Evolutionary conservation across 768 basidiomycete species (phyloP).

Genomic region (Lactifluus volemus): DNA sequence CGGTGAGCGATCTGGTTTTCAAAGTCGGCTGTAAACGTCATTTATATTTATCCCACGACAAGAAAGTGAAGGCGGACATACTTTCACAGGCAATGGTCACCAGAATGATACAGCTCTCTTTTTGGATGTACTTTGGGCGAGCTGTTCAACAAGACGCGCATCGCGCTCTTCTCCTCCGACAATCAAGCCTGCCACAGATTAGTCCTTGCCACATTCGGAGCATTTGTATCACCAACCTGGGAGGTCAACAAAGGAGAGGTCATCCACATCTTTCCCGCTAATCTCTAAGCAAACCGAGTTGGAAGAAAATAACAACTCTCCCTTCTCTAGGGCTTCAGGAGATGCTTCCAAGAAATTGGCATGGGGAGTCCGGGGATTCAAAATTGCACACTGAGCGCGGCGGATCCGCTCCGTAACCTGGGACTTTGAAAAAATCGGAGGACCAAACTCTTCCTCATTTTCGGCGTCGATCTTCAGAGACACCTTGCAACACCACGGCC

Average conservation of each 20-base stretch:
- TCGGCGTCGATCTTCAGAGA: slow-evolving; percentile 27
- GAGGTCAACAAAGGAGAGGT: slow-evolving; percentile 34
- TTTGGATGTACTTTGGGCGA: slow-evolving; percentile 53
- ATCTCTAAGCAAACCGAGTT: slow-evolving; percentile 33
- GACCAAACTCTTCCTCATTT: slow-evolving; percentile 21
- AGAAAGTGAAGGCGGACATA: slow-evolving; percentile 23
- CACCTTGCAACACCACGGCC: slow-evolving; percentile 29
- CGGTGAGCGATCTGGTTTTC: slow-evolving; percentile 70
- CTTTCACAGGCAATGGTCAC: slow-evolving; percentile 59
- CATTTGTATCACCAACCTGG: slow-evolving; percentile 26
- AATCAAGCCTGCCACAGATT: slow-evolving; percentile 39
- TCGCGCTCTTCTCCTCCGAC: slow-evolving; percentile 46
- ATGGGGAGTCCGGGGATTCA: slow-evolving; percentile 40
- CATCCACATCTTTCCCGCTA: slow-evolving; percentile 30
- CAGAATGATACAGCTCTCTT: slow-evolving; percentile 54
- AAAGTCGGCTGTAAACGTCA: slow-evolving; percentile 49
- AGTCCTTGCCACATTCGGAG: background rate
- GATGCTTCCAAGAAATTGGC: slow-evolving; percentile 33
- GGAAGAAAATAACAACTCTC: slow-evolving; percentile 28
- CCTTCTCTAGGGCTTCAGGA: slow-evolving; percentile 20
- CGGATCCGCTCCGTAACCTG: slow-evolving; percentile 60
- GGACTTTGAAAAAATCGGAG: slow-evolving; percentile 38
- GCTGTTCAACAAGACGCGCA: slow-evolving; percentile 49
- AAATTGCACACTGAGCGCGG: slow-evolving; percentile 55
- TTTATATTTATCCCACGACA: background rate